Percentiles rank a stretch among this genome's conserved stretches.
phyloP scores from a whole-genome alignment of 345 rosid genomes.

The Camelina hispida region DNA sequence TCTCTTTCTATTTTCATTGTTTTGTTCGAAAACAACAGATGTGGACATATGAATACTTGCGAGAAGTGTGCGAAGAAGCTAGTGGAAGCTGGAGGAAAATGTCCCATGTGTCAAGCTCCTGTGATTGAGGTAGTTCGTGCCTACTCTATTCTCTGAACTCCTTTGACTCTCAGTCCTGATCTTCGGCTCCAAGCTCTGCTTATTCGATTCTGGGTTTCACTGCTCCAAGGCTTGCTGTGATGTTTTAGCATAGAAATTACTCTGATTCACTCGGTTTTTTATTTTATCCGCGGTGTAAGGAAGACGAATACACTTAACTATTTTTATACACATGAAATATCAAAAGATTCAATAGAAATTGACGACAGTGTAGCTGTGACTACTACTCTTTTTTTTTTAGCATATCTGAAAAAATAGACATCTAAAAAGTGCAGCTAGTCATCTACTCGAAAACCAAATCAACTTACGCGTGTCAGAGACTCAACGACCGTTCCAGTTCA shows the following conservation, averaged over 20 bases:
- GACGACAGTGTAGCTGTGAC: background rate
- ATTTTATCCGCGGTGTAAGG: slow-evolving; percentile 33
- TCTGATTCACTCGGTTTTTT: slow-evolving; percentile 38
- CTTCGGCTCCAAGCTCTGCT: slow-evolving; percentile 21
- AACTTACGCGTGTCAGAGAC: slow-evolving; percentile 27
- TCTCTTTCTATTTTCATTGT: background rate
- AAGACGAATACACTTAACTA: slow-evolving; percentile 27
- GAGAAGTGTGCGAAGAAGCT: slow-evolving; percentile 80
- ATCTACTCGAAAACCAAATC: too few relatives aligned
- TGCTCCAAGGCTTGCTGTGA: slow-evolving; percentile 14
- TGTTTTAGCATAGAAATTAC: slow-evolving; percentile 31
- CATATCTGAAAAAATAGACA: background rate
- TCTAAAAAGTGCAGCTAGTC: background rate
- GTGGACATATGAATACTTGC: slow-evolving; percentile 98
- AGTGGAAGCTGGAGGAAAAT: slow-evolving; percentile 73
- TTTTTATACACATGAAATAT: slow-evolving; percentile 36
- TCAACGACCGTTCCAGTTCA: slow-evolving; percentile 32
- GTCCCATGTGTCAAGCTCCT: slow-evolving; percentile 97
- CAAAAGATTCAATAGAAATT: slow-evolving; percentile 33
- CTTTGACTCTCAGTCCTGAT: slow-evolving; percentile 31
- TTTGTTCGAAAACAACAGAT: slow-evolving; percentile 56
- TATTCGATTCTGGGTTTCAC: slow-evolving; percentile 22
- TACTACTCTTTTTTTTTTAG: background rate
- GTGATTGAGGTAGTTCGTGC: slow-evolving; percentile 89
- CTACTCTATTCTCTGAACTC: slow-evolving; percentile 57